Conservation (phyloP, 2,329 filamentous ascomycete genomes). For the Pseudogymnoascus sp. region DNA sequence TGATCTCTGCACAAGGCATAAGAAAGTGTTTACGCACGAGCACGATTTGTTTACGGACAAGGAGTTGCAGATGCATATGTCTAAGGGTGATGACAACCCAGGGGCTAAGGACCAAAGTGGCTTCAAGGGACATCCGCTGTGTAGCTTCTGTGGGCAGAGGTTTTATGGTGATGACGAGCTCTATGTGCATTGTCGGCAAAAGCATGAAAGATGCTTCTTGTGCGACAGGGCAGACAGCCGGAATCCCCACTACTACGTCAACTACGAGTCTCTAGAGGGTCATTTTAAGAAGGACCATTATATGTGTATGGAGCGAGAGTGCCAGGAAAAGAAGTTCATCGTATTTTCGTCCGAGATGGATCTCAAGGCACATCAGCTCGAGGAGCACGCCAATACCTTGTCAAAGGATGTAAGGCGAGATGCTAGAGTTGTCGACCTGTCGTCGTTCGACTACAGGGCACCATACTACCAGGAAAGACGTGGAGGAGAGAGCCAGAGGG, state of each 20-base stretch:
- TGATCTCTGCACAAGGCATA: slow-evolving; percentile 85
- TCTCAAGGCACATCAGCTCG: slow-evolving; percentile 84
- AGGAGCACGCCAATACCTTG: slow-evolving; percentile 69
- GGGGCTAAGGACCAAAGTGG: slow-evolving; percentile 88
- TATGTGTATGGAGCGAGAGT: slow-evolving; percentile 76
- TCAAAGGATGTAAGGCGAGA: slow-evolving; percentile 81
- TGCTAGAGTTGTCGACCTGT: slow-evolving; percentile 78
- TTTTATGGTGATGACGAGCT: slow-evolving; percentile 97
- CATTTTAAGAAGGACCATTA: slow-evolving; percentile 88
- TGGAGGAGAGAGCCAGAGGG: slow-evolving; percentile 38
- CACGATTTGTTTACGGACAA: slow-evolving; percentile 82
- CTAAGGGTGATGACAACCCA: slow-evolving; percentile 80
- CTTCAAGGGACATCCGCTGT: slow-evolving; percentile 92
- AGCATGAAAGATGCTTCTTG: slow-evolving; percentile 90
- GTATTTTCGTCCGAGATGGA: slow-evolving; percentile 95
- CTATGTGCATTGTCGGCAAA: slow-evolving; percentile 85
- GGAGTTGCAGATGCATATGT: slow-evolving; percentile 82
- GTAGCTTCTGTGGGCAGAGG: slow-evolving; percentile 81
- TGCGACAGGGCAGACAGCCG: slow-evolving; percentile 56
- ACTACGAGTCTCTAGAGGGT: slow-evolving; percentile 78
- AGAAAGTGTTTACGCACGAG: slow-evolving; percentile 97
- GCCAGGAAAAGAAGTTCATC: slow-evolving; percentile 93
- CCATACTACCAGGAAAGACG: slow-evolving; percentile 56
- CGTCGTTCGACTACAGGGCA: slow-evolving; percentile 71
- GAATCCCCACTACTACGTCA: slow-evolving; percentile 81